Conservation (phyloP, 1,139 yeast species). For the Debaryomycetaceae sp. region DNA sequence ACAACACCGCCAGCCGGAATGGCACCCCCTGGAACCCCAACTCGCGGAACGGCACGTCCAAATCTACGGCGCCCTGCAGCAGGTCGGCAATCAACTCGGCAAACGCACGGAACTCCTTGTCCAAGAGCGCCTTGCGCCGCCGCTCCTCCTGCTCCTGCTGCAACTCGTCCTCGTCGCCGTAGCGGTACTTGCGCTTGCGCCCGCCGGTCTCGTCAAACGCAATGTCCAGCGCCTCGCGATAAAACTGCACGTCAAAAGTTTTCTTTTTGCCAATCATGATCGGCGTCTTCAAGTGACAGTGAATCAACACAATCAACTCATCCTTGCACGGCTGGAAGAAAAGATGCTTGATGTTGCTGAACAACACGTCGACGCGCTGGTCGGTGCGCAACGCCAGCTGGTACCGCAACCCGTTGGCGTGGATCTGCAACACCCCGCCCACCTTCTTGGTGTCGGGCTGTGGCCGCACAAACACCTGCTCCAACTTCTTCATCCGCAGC, state of each 20-base stretch:
- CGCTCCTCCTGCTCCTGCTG: constrained; percentile 99
- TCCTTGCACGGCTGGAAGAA: constrained; percentile 96
- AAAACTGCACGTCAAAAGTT: constrained; percentile 92
- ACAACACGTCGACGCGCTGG: constrained; percentile 82
- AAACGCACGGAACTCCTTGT: constrained; percentile 85
- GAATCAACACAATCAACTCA: constrained; percentile 88
- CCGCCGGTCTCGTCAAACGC: constrained; percentile 98
- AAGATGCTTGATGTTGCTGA: constrained; percentile 86
- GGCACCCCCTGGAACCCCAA: constrained; percentile 98
- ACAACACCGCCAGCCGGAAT: constrained; percentile 84
- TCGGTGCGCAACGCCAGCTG: constrained; percentile 80
- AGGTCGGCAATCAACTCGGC: constrained; percentile 90
- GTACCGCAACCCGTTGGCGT: constrained; percentile 93
- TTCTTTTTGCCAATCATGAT: constrained; percentile 94
- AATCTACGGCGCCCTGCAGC: constrained; percentile 73
- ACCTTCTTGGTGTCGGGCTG: constrained; percentile 94
- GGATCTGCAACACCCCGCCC: constrained; percentile 88
- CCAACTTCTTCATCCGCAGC: constrained; percentile 79
- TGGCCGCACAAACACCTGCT: constrained; percentile 87
- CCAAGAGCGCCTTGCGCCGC: constrained; percentile 82
- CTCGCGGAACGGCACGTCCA: constrained; percentile 93
- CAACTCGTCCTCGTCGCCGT: constrained; percentile 97
- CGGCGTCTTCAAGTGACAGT: constrained; percentile 88
- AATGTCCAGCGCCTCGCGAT: constrained; percentile 95
- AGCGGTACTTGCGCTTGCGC: constrained; percentile 80